Evolutionary conservation across 2,329 filamentous ascomycete genomes (phyloP).

Genomic region (Emmonsiellopsis sp.): DNA sequence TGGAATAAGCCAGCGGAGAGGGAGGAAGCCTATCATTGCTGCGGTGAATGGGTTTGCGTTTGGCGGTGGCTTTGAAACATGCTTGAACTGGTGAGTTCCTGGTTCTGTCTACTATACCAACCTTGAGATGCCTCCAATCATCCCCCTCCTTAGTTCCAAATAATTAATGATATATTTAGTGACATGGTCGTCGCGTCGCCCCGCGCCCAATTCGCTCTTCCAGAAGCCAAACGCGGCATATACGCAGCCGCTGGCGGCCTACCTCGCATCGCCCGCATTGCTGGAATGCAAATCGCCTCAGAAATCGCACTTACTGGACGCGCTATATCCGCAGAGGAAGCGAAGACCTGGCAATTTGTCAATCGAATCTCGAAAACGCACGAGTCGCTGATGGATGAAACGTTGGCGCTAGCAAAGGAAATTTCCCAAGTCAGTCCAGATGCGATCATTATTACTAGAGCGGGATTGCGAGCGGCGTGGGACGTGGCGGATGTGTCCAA

Average conservation of each 20-base stretch:
- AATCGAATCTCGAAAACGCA: constrained; percentile 57
- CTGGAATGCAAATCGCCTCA: constrained; percentile 58
- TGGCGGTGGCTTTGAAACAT: constrained; percentile 74
- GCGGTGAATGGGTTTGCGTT: constrained; percentile 71
- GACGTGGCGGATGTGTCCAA: constrained; percentile 55
- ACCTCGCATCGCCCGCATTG: constrained; percentile 56
- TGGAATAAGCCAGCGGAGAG: constrained; percentile 46
- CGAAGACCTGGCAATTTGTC: constrained; percentile 55
- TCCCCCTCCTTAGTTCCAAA: too few species aligned
- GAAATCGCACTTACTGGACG: constrained; percentile 64
- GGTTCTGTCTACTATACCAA: background rate
- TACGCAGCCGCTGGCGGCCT: constrained; percentile 63
- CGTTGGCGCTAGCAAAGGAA: constrained; percentile 50
- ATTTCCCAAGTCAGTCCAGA: constrained; percentile 62
- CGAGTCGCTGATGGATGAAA: constrained; percentile 69
- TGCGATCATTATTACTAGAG: constrained; percentile 60
- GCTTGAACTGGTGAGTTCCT: constrained; percentile 66
- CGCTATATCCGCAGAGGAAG: constrained; percentile 50
- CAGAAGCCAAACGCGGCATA: constrained; percentile 62
- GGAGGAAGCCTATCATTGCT: constrained; percentile 65
- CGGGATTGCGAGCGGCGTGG: constrained; percentile 62
- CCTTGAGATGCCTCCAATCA: background rate
- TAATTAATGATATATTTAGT: constrained; percentile 43
- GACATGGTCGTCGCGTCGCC: constrained; percentile 59
- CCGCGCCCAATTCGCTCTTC: constrained; percentile 55